Evolutionary conservation across 441 rosid genomes (phyloP).

Genomic region (Erysimum cheiri): DNA sequence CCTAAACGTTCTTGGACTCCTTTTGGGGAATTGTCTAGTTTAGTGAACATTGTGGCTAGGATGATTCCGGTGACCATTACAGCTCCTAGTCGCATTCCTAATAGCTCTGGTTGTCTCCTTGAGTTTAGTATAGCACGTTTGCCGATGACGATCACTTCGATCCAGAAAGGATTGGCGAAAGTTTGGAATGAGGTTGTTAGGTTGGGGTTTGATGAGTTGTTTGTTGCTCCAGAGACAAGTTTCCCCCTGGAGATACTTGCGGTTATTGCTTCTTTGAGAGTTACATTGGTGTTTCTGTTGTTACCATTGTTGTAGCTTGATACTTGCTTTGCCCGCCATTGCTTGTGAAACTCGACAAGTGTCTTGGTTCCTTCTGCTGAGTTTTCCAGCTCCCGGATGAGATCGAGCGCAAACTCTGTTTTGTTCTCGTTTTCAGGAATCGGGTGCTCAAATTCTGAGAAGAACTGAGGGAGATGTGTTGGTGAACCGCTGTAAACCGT

Average conservation of each 20-base stretch:
- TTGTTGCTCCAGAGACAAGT: conserved; percentile 64
- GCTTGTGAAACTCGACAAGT: conserved; percentile 64
- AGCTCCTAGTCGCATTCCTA: conserved; percentile 76
- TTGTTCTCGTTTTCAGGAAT: conserved; percentile 73
- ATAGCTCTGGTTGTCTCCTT: conserved; percentile 74
- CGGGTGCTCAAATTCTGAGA: conserved; percentile 63
- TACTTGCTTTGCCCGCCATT: conserved; percentile 52
- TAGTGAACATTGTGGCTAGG: conserved; percentile 72
- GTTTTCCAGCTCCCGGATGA: conserved; percentile 71
- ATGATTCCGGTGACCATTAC: conserved; percentile 76
- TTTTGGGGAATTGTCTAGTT: conserved; percentile 77
- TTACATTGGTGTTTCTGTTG: conserved; percentile 35
- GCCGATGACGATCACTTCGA: conserved; percentile 74
- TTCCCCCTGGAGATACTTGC: conserved; percentile 74
- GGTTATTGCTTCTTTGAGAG: conserved; percentile 61
- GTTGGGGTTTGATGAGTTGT: conserved; percentile 51
- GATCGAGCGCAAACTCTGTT: conserved; percentile 73
- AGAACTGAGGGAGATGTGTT: conserved; percentile 53
- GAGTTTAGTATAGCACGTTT: conserved; percentile 79
- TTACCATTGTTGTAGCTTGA: conserved; percentile 23
- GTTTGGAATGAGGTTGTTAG: conserved; percentile 57
- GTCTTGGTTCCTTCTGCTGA: conserved; percentile 59
- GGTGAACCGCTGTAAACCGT: conserved; percentile 67
- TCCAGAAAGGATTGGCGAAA: conserved; percentile 81
- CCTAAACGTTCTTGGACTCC: conserved; percentile 83